Evolutionary conservation across 805 yeast genomes (phyloP).

Genomic region (Teunomyces lycoperdinae): DNA sequence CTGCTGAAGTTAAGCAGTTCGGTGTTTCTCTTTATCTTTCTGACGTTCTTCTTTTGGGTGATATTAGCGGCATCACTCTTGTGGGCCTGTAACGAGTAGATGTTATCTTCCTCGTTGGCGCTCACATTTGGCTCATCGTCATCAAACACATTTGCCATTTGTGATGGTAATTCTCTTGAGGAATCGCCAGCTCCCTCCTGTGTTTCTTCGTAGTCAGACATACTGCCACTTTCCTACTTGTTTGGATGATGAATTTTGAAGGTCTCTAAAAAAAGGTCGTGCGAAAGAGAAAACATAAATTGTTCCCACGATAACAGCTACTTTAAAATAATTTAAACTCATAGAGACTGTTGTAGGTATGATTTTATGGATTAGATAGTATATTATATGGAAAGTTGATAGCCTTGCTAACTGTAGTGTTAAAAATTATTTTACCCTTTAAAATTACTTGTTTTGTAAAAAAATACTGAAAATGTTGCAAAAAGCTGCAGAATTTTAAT

Average conservation of each 20-base stretch:
- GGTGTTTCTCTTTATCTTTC: conserved; percentile 15
- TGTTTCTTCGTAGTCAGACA: conserved; percentile 3
- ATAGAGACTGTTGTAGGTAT: too few relatives aligned
- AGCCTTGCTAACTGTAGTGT: too few relatives aligned
- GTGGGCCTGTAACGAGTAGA: conserved; percentile 22
- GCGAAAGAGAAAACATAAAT: not conserved
- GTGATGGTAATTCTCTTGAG: not conserved
- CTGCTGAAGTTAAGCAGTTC: conserved; percentile 7
- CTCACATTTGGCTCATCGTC: conserved; percentile 1
- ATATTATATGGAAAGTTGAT: too few relatives aligned
- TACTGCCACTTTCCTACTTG: not conserved
- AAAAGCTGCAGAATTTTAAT: too few relatives aligned
- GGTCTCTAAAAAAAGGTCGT: conserved; percentile 1
- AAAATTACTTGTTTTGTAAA: too few relatives aligned
- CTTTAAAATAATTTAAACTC: too few relatives aligned
- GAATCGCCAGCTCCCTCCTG: conserved; percentile 2
- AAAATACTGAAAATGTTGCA: too few relatives aligned
- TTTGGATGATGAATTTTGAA: conserved; percentile 2
- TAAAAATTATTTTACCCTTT: too few relatives aligned
- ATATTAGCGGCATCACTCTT: conserved; percentile 13
- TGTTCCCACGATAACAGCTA: not conserved
- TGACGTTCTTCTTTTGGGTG: conserved; percentile 29
- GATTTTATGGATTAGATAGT: too few relatives aligned
- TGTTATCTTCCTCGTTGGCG: conserved; percentile 19
- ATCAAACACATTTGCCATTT: conserved; percentile 2